Conservation (phyloP, 1,284 basidiomycete genomes). For the Ceratobasidium sp. region DNA sequence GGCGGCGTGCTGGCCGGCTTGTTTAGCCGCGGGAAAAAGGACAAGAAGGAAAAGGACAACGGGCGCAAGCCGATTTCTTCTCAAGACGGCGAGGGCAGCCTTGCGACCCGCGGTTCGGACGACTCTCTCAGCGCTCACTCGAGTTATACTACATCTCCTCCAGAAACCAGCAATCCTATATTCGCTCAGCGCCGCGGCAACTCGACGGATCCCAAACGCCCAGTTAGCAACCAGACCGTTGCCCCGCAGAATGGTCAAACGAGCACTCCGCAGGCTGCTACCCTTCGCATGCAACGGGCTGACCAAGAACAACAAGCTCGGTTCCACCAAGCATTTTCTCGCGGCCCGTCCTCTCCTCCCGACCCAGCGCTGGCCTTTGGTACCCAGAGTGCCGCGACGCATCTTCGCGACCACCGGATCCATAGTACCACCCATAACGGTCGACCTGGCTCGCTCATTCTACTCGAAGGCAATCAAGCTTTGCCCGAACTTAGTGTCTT, state of each 20-base stretch:
- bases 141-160: slow-evolving; percentile 38
- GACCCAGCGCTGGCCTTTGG: slow-evolving; percentile 71
- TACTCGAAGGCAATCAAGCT: slow-evolving; percentile 64
- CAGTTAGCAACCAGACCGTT: slow-evolving; percentile 23
- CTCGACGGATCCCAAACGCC: slow-evolving; percentile 22
- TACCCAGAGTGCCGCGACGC: slow-evolving; percentile 64
- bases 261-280: slow-evolving; percentile 42
- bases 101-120: slow-evolving; percentile 46
- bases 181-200: slow-evolving; percentile 23
- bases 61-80: slow-evolving; percentile 51
- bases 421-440: slow-evolving; percentile 37
- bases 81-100: slow-evolving; percentile 23
- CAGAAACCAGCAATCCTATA: slow-evolving; percentile 30
- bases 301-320: slow-evolving; percentile 88
- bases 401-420: slow-evolving; percentile 49
- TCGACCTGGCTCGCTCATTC: slow-evolving; percentile 56
- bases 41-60: slow-evolving; percentile 75
- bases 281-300: slow-evolving; percentile 76
- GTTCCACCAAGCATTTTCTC: slow-evolving; percentile 86
- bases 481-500: slow-evolving; percentile 92
- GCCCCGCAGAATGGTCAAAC: slow-evolving; percentile 44
- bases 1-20: slow-evolving; percentile 71
- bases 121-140: slow-evolving; percentile 41
- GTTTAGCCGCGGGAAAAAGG: slow-evolving; percentile 74
- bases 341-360: slow-evolving; percentile 75